phyloP scores from a whole-genome alignment of 2,329 filamentous ascomycete species.

The Monilinia fructigena region DNA sequence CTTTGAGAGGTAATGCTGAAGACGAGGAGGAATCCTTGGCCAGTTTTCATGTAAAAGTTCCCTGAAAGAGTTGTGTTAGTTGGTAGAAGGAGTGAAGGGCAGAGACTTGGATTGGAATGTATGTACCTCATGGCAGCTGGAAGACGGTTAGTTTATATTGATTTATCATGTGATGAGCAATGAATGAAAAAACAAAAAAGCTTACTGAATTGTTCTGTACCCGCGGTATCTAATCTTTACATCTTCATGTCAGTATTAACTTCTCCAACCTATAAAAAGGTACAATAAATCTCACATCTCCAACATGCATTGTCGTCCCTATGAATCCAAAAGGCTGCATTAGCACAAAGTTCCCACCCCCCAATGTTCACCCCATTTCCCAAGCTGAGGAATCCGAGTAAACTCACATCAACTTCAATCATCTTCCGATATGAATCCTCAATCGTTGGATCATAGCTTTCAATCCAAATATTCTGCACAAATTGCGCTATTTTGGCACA shows the following conservation, averaged over 20 bases:
- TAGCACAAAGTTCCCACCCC: constrained; percentile 21
- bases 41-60: constrained; percentile 73
- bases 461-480: constrained; percentile 74
- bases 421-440: constrained; percentile 61
- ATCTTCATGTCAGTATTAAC: constrained; percentile 26
- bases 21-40: constrained; percentile 72
- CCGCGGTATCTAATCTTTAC: constrained; percentile 65
- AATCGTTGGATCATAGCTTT: constrained; percentile 63
- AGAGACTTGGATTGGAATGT: neutral
- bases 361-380: neutral
- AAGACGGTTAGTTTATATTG: constrained; percentile 27
- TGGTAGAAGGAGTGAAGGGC: too few relatives aligned
- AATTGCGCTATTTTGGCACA: constrained; percentile 58
- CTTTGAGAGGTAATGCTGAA: constrained; percentile 71
- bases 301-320: constrained; percentile 70
- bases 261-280: constrained; percentile 7
- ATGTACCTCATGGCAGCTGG: constrained; percentile 57
- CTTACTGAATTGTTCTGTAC: constrained; percentile 75
- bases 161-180: constrained; percentile 30
- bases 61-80: constrained; percentile 41
- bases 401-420: constrained; percentile 66
- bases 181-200: constrained; percentile 17
- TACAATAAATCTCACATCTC: constrained; percentile 56
- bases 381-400: constrained; percentile 1
- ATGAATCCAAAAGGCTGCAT: neutral